These are phyloP conservation scores for Ustilago shanxiensis DNA, from an alignment of 1,284 basidiomycete species.

Conservation along the genomic window DNA sequence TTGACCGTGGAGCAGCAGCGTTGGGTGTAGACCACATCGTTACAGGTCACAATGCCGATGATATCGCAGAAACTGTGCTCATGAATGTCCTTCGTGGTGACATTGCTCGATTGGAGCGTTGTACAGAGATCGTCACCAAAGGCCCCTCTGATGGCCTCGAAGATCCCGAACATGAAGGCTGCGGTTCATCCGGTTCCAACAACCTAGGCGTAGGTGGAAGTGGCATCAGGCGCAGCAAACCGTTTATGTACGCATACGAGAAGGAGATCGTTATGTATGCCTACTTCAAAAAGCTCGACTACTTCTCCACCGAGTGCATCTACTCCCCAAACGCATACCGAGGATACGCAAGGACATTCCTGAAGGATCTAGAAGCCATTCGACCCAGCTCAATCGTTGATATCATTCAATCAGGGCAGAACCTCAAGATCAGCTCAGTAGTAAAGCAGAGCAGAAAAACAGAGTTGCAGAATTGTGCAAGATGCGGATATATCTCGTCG, in stretches of 20 bases:
- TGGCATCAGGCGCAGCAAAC: slow-evolving; percentile 95
- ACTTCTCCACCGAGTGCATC: slow-evolving; percentile 99
- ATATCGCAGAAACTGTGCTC: slow-evolving; percentile 96
- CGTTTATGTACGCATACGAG: slow-evolving; percentile 98
- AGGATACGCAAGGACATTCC: slow-evolving; percentile 90
- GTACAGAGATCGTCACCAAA: slow-evolving; percentile 83
- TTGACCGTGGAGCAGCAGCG: slow-evolving; percentile 91
- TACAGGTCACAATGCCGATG: slow-evolving; percentile 98
- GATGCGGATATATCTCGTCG: slow-evolving; percentile 69
- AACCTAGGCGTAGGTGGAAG: slow-evolving; percentile 75
- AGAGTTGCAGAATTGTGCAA: slow-evolving; percentile 58
- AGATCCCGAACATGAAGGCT: slow-evolving; percentile 69
- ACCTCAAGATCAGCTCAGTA: slow-evolving; percentile 50
- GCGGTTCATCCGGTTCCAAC: slow-evolving; percentile 48
- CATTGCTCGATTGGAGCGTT: slow-evolving; percentile 90
- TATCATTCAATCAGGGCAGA: slow-evolving; percentile 78
- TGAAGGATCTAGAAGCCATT: slow-evolving; percentile 94
- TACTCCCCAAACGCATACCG: slow-evolving; percentile 96
- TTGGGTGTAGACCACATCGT: slow-evolving; percentile 96
- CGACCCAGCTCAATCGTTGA: slow-evolving; percentile 95
- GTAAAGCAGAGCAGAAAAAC: slow-evolving; percentile 59
- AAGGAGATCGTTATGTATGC: slow-evolving; percentile 99
- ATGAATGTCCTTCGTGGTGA: slow-evolving; percentile 99
- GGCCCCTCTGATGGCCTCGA: slow-evolving; percentile 49
- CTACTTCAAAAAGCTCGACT: slow-evolving; percentile 94